Evolutionary conservation across 192 early-diverging fungal species (phyloP), one percentile per base, ranked within the genome.

Genomic region (Thamnidium elegans): DNA sequence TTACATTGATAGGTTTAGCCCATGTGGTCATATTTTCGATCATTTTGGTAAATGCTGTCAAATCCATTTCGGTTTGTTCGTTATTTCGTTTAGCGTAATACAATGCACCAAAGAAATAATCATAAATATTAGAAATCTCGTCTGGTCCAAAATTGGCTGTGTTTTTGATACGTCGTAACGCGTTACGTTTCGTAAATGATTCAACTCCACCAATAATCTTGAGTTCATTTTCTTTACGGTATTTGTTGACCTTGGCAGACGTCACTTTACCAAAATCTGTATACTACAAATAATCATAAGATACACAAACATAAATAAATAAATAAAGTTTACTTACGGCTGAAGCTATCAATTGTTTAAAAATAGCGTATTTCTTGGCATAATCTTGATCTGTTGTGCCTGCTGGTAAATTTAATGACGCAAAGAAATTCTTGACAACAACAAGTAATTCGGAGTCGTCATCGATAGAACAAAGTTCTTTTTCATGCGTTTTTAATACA

Each of bases 401-500:
- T 43, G 19, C 43, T 31, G 84, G 78, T 2, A 95, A 88, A 67
- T 91, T 94, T 55, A 98, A 76, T 26, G 82, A 87, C 0, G 70
- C 69, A 65, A 96, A 99, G 77, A 92, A 99, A 15, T 78, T 74
- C 73, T 98, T 98, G 44, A 99, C 70, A 4, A 91, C 76, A 73
- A 87, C 80, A 81, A 97, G 84, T 53, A 87, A 85, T 23, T 78
- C 79, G 14, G 89, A 90, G 67, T 93, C 91, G 61, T 93, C 91
- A 1, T 73, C 72, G 9, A 81, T 78, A 19, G 78, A 64, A 58
- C 90, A 66, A 20, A 93, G 60, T 45, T 83, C 79, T 48, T 86
- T 82, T 30, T 88, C 95, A 71, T 97, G 96, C 55, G 91, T 89
- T 66, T 99, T 99, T n/a, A 99, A 66, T 46, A 97, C 90, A 3